These are phyloP conservation scores for Fusarium pininemorale DNA, from an alignment of 2,329 filamentous ascomycete genomes.

Conservation along the genomic window DNA sequence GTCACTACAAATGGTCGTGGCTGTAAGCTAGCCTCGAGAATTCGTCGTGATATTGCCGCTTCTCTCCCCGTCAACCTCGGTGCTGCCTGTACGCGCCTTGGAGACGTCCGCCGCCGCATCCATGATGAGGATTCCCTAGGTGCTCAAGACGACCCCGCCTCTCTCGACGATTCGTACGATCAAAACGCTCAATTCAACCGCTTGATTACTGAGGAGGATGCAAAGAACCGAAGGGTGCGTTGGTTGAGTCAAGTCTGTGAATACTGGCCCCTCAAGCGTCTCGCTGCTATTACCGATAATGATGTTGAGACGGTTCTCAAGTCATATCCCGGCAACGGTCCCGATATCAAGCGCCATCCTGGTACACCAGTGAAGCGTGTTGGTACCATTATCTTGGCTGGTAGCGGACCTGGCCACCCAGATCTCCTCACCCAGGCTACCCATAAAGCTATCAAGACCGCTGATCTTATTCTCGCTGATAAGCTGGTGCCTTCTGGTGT, in stretches of 20 bases:
- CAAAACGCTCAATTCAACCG: constrained; percentile 87
- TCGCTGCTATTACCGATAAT: constrained; percentile 80
- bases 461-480: constrained; percentile 84
- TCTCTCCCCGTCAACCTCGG: constrained; percentile 81
- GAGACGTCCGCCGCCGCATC: constrained; percentile 74
- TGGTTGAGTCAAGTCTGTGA: constrained; percentile 98
- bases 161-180: constrained; percentile 71
- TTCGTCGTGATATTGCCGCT: constrained; percentile 87
- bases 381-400: constrained; percentile 86
- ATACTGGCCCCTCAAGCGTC: constrained; percentile 90
- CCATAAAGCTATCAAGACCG: constrained; percentile 76
- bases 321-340: constrained; percentile 65
- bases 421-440: constrained; percentile 88
- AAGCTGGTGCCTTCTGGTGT: constrained; percentile 88
- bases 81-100: constrained; percentile 78
- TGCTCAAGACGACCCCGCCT: constrained; percentile 61
- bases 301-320: constrained; percentile 82
- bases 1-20: constrained; percentile 95
- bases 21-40: constrained; percentile 90
- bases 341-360: constrained; percentile 35
- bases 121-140: constrained; percentile 73
- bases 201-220: constrained; percentile 78
- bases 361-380: constrained; percentile 44
- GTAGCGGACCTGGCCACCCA: constrained; percentile 91
- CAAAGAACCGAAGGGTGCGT: constrained; percentile 82